Evolutionary conservation across 805 yeast genomes (phyloP).

Genomic region (Henningerozyma blattae): DNA sequence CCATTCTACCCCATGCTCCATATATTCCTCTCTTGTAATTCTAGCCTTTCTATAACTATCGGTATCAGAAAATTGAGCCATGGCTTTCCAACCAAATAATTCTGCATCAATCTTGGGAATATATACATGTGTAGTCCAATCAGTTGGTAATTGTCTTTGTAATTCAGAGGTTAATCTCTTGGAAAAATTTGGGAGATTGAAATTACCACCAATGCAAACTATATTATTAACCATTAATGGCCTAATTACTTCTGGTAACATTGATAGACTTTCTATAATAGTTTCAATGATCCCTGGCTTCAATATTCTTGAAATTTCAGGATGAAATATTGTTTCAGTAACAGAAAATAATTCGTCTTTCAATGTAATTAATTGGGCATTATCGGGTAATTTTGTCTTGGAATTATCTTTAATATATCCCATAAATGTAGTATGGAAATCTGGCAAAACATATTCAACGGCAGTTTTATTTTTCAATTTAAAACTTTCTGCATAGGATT

Average conservation of each 20-base stretch:
- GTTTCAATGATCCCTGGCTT: conserved; percentile 70
- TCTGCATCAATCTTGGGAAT: conserved; percentile 25
- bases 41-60: conserved; percentile 36
- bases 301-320: conserved; percentile 64
- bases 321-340: conserved; percentile 82
- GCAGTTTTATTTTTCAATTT: conserved; percentile 23
- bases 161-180: conserved; percentile 50
- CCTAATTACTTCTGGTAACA: conserved; percentile 59
- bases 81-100: conserved; percentile 49
- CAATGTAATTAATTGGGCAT: conserved; percentile 53
- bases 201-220: conserved; percentile 71
- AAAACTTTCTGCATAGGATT: conserved; percentile 28
- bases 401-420: conserved; percentile 49
- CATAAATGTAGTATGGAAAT: conserved; percentile 63
- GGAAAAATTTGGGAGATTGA: conserved; percentile 56
- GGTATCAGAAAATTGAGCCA: conserved; percentile 30
- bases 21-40: conserved; percentile 68
- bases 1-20: conserved; percentile 64
- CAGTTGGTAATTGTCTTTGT: conserved; percentile 56
- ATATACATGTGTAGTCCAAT: conserved; percentile 47
- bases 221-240: conserved; percentile 75
- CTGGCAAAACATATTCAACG: conserved; percentile 76
- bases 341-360: conserved; percentile 79
- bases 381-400: conserved; percentile 26
- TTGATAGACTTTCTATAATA: conserved; percentile 52